phyloP scores from a whole-genome alignment of 1,284 basidiomycete genomes.

The Limonomyces culmigenus region DNA sequence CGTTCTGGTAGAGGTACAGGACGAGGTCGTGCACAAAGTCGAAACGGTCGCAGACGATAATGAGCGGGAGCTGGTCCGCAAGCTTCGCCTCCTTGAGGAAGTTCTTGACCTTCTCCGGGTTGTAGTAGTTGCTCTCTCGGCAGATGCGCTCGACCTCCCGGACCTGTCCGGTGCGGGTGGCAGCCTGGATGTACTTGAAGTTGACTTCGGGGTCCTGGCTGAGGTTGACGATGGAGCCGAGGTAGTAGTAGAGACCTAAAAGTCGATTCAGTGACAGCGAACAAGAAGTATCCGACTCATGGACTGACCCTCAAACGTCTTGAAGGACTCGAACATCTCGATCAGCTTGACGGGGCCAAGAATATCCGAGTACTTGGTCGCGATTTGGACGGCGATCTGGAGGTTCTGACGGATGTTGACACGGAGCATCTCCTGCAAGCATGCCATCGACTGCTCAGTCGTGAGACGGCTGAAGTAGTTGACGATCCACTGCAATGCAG shows the following conservation, averaged over 20 bases:
- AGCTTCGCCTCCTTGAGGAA: constrained; percentile 99
- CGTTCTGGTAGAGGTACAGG: constrained; percentile 97
- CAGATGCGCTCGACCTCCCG: constrained; percentile 98
- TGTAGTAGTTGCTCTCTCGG: constrained; percentile 94
- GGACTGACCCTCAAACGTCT: constrained; percentile 96
- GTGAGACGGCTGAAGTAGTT: constrained; percentile 96
- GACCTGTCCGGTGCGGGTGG: constrained; percentile 95
- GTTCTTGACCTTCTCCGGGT: constrained; percentile 99
- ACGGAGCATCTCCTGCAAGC: constrained; percentile 93
- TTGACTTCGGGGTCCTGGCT: constrained; percentile 94
- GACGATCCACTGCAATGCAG: constrained; percentile 69
- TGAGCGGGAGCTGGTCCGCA: constrained; percentile 91
- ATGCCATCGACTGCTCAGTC: constrained; percentile 96
- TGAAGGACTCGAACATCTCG: constrained; percentile 98
- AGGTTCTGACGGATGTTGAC: constrained; percentile 97
- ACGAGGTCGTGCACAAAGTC: constrained; percentile 99
- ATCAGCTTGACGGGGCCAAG: constrained; percentile 95
- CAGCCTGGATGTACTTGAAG: constrained; percentile 99
- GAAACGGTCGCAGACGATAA: constrained; percentile 99
- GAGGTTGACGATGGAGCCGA: constrained; percentile 95
- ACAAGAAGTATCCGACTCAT: constrained; percentile 9
- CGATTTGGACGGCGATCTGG: constrained; percentile 93
- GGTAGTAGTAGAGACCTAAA: constrained; percentile 96
- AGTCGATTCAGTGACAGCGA: constrained; percentile 32
- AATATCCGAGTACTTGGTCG: constrained; percentile 98